These are phyloP conservation scores for Hymenoscyphus infarciens DNA, from an alignment of 2,329 filamentous ascomycete species.

Conservation along the genomic window DNA sequence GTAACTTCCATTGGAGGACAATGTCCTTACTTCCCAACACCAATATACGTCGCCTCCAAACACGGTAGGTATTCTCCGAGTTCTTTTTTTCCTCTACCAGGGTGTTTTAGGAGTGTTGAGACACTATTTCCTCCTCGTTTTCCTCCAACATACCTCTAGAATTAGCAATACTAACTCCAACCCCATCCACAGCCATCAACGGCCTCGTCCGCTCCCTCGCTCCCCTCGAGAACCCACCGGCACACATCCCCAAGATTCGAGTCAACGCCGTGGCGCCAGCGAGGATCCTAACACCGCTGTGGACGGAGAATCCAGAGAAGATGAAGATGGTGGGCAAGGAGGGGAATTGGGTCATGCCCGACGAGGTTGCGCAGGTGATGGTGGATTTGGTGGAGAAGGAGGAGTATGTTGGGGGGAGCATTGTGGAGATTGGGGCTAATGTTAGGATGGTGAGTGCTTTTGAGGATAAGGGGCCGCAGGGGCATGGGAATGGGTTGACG, in stretches of 20 bases:
- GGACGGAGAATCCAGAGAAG: conserved; percentile 45
- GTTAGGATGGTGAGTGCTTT: conserved; percentile 36
- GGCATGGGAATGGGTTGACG: conserved; percentile 10
- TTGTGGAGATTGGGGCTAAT: conserved; percentile 41
- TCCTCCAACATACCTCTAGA: too few species aligned
- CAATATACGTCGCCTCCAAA: conserved; percentile 48
- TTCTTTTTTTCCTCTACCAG: too few species aligned
- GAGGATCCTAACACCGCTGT: conserved; percentile 41
- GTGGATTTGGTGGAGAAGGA: conserved; percentile 38
- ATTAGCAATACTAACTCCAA: too few species aligned
- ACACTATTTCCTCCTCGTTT: too few species aligned
- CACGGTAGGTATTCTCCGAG: conserved; percentile 28
- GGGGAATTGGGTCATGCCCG: conserved; percentile 39
- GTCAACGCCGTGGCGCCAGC: conserved; percentile 46
- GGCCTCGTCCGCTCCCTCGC: conserved; percentile 44
- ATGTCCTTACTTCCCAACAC: conserved; percentile 36
- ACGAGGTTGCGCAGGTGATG: conserved; percentile 45
- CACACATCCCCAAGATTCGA: conserved; percentile 35
- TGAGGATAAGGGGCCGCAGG: conserved; percentile 40
- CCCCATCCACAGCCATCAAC: conserved; percentile 37
- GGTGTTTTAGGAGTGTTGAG: too few species aligned
- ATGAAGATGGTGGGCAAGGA: conserved; percentile 34
- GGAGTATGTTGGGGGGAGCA: conserved; percentile 38
- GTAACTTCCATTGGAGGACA: conserved; percentile 48
- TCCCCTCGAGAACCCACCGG: conserved; percentile 34